Evolutionary conservation across 2,329 filamentous ascomycete genomes (phyloP), one percentile per base, ranked within the genome.

Genomic region (Ceratocystis destructans): DNA sequence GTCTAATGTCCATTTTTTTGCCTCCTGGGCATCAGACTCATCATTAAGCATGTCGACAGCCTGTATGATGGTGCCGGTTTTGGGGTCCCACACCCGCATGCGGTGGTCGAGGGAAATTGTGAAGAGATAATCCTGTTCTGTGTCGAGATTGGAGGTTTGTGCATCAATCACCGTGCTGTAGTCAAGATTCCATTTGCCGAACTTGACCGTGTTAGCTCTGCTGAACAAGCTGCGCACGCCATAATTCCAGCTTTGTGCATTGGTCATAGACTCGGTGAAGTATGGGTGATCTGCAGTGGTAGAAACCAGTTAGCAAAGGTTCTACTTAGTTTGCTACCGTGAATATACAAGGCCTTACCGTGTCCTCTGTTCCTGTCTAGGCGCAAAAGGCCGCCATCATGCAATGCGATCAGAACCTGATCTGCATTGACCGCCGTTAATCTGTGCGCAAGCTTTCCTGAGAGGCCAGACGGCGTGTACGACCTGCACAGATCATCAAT

Each of bases 61-160:
- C 66, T 85, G 84, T 4, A 89, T 83, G 65, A 95, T 83, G 73
- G 87, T 88, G 61, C 92, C 92, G 48, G 84, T 89, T n/a, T 83
- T 79, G 41, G 93, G 79, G 72, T 96, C 94, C 93, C 94, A 97
- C 48, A 94, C 86, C 72, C 91, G 87, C 73, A 99, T 78, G 10
- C 86, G 87, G 73, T 99, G 92, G 71, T 99, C 92, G 68, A 99
- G 79, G 69, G 89, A 94, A 62, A 96, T 84, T 0, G 92, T 92
- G 1, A 83, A 78, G 70, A 83, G 86, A 1, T 79, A 75, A 5
- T 76, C 76, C 62, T 78, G 75, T 7, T 81, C 76, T 22, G 81
- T 73, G 2, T 80, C 82, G 68, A 84, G 75, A 33, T 77, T 75
- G 10, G 81, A 79, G 64, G 82, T 74, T 73, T 84, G 75, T 69